Evolutionary conservation across 2,329 filamentous ascomycete genomes (phyloP).

Genomic region (Claviceps sorghi): DNA sequence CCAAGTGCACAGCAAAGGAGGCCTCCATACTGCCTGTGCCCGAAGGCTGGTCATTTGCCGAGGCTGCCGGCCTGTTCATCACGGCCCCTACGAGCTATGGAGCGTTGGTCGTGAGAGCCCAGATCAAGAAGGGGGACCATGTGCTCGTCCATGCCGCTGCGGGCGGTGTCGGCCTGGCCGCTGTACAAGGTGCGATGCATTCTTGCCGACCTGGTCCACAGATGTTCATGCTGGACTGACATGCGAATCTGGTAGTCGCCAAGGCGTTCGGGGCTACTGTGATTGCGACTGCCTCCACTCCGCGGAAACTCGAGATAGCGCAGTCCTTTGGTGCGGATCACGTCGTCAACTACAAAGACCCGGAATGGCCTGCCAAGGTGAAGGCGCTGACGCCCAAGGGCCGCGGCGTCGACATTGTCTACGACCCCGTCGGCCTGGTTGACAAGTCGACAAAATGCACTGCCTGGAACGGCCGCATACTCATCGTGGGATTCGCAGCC

Average conservation of each 20-base stretch:
- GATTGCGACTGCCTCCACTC: slow-evolving; percentile 76
- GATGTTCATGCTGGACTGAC: background rate
- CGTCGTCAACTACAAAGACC: slow-evolving; percentile 58
- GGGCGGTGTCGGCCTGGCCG: slow-evolving; percentile 79
- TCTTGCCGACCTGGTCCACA: background rate
- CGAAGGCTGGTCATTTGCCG: slow-evolving; percentile 64
- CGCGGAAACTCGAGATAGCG: slow-evolving; percentile 68
- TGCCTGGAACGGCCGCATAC: slow-evolving; percentile 78
- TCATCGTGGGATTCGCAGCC: slow-evolving; percentile 75
- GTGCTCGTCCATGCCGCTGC: slow-evolving; percentile 88
- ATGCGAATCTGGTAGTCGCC: slow-evolving; percentile 38
- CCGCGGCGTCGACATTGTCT: slow-evolving; percentile 76
- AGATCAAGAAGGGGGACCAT: slow-evolving; percentile 64
- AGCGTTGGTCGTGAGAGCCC: slow-evolving; percentile 63
- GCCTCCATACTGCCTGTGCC: slow-evolving; percentile 58
- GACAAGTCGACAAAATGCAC: slow-evolving; percentile 81
- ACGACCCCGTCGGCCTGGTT: slow-evolving; percentile 84
- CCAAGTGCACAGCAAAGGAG: slow-evolving; percentile 55
- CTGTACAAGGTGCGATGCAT: slow-evolving; percentile 53
- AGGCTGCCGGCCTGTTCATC: slow-evolving; percentile 80
- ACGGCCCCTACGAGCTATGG: slow-evolving; percentile 85
- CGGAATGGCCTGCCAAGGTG: slow-evolving; percentile 51
- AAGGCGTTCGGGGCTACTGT: slow-evolving; percentile 86
- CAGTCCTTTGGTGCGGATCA: slow-evolving; percentile 73
- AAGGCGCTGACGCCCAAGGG: slow-evolving; percentile 62